These are phyloP conservation scores for Microascus cirrosus DNA, from an alignment of 2,329 filamentous ascomycete genomes.

Conservation along the genomic window DNA sequence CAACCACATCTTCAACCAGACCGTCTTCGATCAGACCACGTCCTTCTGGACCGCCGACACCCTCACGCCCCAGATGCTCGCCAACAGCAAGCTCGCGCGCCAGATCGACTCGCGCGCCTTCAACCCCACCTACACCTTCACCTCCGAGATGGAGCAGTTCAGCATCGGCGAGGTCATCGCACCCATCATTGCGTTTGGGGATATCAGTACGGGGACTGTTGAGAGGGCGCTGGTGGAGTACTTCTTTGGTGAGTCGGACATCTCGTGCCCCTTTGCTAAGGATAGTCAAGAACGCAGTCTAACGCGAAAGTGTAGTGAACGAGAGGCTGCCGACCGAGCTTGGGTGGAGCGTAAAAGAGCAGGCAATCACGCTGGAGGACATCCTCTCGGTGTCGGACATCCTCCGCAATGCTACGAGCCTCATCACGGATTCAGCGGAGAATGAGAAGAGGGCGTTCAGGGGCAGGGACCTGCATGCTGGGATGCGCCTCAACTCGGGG, in stretches of 20 bases:
- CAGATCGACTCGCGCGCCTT: slow-evolving; percentile 28
- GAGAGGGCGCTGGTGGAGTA: slow-evolving; percentile 27
- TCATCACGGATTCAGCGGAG: not conserved
- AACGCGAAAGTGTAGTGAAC: not conserved
- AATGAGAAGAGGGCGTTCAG: not conserved
- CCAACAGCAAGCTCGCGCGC: slow-evolving; percentile 32
- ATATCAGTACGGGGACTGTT: slow-evolving; percentile 25
- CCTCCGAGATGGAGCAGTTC: slow-evolving; percentile 26
- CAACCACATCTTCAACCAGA: slow-evolving; percentile 39
- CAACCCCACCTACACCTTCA: slow-evolving; percentile 38
- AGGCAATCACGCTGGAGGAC: not conserved
- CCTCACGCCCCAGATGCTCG: slow-evolving; percentile 27
- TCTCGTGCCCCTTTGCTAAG: too few species aligned
- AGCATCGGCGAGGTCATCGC: slow-evolving; percentile 38
- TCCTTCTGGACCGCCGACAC: slow-evolving; percentile 31
- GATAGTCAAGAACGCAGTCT: too few species aligned
- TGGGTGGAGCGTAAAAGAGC: not conserved
- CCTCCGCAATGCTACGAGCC: not conserved
- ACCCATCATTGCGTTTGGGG: slow-evolving; percentile 36
- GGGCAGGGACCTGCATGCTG: not conserved
- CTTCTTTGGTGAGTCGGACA: slow-evolving; percentile 27
- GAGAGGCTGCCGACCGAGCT: not conserved
- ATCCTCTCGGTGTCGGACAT: not conserved
- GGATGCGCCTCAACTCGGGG: not conserved
- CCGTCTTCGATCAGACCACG: slow-evolving; percentile 32